Conservation (phyloP, 768 basidiomycete genomes). For the Hydnomerulius pinastri region DNA sequence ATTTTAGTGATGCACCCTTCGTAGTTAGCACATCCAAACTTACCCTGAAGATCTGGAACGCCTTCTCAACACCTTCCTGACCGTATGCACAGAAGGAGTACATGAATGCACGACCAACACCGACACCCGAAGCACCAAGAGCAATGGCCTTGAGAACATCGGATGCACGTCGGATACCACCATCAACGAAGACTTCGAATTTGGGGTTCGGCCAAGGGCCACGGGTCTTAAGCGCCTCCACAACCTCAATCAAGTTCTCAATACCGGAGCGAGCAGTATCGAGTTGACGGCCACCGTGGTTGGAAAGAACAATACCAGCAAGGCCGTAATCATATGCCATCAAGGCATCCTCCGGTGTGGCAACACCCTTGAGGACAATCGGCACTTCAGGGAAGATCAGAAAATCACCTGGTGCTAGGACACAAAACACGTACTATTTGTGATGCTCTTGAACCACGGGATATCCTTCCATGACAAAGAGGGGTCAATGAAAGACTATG, state of each 20-base stretch:
- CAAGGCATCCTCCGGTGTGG: slow-evolving; percentile 44
- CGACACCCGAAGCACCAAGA: slow-evolving; percentile 59
- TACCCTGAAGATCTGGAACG: slow-evolving; percentile 73
- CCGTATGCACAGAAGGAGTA: slow-evolving; percentile 88
- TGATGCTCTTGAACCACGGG: slow-evolving; percentile 61
- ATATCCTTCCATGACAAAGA: slow-evolving; percentile 83
- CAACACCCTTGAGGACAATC: slow-evolving; percentile 62
- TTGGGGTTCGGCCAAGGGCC: slow-evolving; percentile 14
- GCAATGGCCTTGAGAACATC: slow-evolving; percentile 56
- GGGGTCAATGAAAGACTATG: slow-evolving; percentile 88
- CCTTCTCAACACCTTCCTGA: slow-evolving; percentile 75
- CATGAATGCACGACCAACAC: slow-evolving; percentile 78
- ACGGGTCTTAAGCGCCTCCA: slow-evolving; percentile 8
- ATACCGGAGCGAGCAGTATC: slow-evolving; percentile 45
- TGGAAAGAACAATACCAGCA: slow-evolving; percentile 54
- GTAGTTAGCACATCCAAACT: slow-evolving; percentile 17
- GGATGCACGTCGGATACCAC: slow-evolving; percentile 48
- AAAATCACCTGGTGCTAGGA: not conserved
- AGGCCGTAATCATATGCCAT: slow-evolving; percentile 37
- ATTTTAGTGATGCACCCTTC: not conserved
- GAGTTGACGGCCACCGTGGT: slow-evolving; percentile 61
- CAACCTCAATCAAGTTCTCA: slow-evolving; percentile 28
- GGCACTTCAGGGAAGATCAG: slow-evolving; percentile 42
- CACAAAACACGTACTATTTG: slow-evolving; percentile 41
- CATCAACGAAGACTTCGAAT: slow-evolving; percentile 47